Evolutionary conservation across 306 rosid genomes (phyloP).

Genomic region (Carpinus viminea): DNA sequence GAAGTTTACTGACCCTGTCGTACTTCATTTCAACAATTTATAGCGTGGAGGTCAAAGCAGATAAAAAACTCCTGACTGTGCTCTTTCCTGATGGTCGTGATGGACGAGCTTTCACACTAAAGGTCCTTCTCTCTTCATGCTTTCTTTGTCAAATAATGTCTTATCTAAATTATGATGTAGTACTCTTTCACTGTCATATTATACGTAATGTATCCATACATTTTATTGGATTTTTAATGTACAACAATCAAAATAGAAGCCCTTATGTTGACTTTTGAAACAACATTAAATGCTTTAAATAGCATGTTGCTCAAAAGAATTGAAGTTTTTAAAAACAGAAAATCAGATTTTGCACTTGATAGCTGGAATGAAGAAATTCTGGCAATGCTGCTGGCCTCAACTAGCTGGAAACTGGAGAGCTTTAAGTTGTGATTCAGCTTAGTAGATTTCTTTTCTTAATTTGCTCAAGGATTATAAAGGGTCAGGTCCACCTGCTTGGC

Average conservation of each 20-base stretch:
- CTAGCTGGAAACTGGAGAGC: not conserved
- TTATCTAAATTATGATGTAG: not conserved
- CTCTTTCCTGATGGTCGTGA: conserved; percentile 94
- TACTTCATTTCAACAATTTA: conserved; percentile 36
- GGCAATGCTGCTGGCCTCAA: not conserved
- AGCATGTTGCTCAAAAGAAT: not conserved
- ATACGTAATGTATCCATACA: not conserved
- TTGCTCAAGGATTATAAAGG: not conserved
- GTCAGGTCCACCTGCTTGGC: not conserved
- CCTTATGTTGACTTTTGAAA: not conserved
- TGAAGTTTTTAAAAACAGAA: not conserved
- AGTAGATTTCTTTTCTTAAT: not conserved
- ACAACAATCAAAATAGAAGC: not conserved
- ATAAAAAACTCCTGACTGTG: conserved; percentile 93
- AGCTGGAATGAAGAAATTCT: not conserved
- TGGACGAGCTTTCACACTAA: conserved; percentile 93
- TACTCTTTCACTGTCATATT: not conserved
- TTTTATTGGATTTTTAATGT: not conserved
- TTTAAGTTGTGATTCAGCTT: not conserved
- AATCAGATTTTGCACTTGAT: not conserved
- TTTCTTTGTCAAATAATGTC: not conserved
- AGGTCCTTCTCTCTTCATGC: conserved; percentile 51
- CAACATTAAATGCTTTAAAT: not conserved
- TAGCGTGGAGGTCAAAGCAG: conserved; percentile 90
- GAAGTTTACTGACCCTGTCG: conserved; percentile 34